Conservation (phyloP, 352 stramenopile genomes). For the Pythium myriotylum region DNA sequence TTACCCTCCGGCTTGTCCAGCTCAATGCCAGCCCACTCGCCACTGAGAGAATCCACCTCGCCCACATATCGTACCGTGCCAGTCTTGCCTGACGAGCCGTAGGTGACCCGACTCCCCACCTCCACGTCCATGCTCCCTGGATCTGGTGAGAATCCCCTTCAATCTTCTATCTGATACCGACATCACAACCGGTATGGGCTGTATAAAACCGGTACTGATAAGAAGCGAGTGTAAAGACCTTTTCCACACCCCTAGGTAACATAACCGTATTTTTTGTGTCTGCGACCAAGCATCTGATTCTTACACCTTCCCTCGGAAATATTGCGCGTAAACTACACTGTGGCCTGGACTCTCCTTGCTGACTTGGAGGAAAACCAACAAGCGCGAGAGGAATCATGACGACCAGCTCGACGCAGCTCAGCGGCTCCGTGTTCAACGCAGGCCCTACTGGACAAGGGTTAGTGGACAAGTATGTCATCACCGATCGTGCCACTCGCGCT, state of each 20-base stretch:
- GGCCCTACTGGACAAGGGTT: slow-evolving; percentile 68
- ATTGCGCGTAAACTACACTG: slow-evolving; percentile 12
- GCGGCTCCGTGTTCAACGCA: slow-evolving; percentile 58
- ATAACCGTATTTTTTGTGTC: background rate
- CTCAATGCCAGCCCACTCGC: slow-evolving; percentile 85
- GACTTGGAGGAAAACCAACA: slow-evolving; percentile 5
- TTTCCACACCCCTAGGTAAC: background rate
- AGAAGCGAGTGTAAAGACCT: background rate
- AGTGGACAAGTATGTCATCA: slow-evolving; percentile 38
- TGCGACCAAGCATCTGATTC: no score
- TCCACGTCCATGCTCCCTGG: slow-evolving; percentile 43
- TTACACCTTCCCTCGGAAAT: slow-evolving; percentile 5
- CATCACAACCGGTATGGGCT: no score
- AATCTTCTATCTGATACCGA: slow-evolving; percentile 1
- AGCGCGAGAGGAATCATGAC: slow-evolving; percentile 7
- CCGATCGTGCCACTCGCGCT: background rate
- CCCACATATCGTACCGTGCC: slow-evolving; percentile 79
- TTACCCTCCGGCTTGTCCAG: slow-evolving; percentile 78
- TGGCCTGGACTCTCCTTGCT: background rate
- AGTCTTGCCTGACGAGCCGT: slow-evolving; percentile 63
- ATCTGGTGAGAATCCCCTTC: slow-evolving; percentile 9
- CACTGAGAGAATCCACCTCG: slow-evolving; percentile 74
- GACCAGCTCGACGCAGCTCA: slow-evolving; percentile 37
- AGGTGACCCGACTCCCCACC: slow-evolving; percentile 62
- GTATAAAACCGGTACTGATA: slow-evolving; percentile 10